Base-by-base conservation (phyloP, 352 stramenopile species). In the Phytophthora palmivora region DNA sequence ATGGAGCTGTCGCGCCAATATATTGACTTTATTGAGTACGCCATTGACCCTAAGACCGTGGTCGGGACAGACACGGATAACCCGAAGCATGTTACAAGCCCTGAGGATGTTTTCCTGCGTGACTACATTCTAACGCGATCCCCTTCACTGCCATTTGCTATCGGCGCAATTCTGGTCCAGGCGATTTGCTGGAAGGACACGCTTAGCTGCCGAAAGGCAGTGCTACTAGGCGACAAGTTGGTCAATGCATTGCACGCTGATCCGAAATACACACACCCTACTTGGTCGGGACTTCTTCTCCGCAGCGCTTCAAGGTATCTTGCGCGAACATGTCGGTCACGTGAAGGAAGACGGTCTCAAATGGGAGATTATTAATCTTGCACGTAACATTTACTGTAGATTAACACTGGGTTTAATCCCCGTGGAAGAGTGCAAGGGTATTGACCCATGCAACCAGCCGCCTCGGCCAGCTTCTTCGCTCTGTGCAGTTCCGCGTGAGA, bases 331-430 rank as follows among this genome's bases (percentile, higher is more conserved):
- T 46, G 62, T 73, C 5, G 82, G 80, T 21, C 75, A 88, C 48
- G 82, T 89, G 32, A 91, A 92, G 63, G 84, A 94, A 64, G 84
- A 94, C 47, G 77, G 77, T 9, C 70, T 94, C 12, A 94, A 91
- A 49, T 94, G 84, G 84, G 84, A 94, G 57, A 74, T 94, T 12
- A 90, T 94, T 57, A 94, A 94, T 53, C 67, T 94, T n/a, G 70
- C 78, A 9, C 82, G 84, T 30, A 94, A 94, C 69, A 88, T 91
- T 50, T 94, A 92, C 69, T 94, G 81, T 46, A 74, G 84, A 10
- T 54, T 91, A 1, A 82, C 78, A 4, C 65, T 94, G 2, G 84
- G 84, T 0, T 64, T 94, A 3, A 53, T 62, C 1, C 84, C 84
- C 7, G 84, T 94, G 7, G 82, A 94, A 37, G 84, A 94, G 66